Conservation (phyloP, 257 asterid genomes). For the Nicotiana sylvestris region DNA sequence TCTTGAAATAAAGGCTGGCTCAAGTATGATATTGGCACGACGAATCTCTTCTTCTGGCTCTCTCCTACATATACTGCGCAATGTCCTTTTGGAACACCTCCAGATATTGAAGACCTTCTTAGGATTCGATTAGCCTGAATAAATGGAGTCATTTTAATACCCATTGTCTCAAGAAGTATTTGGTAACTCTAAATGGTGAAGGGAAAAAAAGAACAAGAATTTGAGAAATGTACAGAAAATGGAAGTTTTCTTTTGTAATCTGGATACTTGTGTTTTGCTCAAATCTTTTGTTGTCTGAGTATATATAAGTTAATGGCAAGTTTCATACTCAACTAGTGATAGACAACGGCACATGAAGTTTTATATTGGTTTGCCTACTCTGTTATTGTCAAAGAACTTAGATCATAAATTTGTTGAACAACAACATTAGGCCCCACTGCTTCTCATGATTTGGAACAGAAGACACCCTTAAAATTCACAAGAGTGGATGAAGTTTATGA, state of each 20-base stretch:
- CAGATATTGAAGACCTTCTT: not conserved
- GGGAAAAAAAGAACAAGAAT: not conserved
- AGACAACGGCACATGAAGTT: not conserved
- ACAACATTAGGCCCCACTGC: not conserved
- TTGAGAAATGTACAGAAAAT: not conserved
- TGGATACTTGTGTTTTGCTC: not conserved
- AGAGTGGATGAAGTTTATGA: too few relatives aligned
- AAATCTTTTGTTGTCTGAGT: not conserved
- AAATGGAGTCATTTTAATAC: not conserved
- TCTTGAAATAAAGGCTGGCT: not conserved
- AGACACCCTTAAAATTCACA: too few relatives aligned
- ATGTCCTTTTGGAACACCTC: not conserved
- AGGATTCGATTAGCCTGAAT: not conserved
- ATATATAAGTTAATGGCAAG: not conserved
- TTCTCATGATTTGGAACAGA: not conserved
- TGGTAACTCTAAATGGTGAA: not conserved
- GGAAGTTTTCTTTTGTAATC: not conserved
- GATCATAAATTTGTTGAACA: not conserved
- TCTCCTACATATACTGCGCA: not conserved
- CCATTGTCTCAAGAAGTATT: not conserved
- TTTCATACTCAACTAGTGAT: not conserved
- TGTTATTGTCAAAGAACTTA: not conserved
- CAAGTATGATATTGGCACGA: not conserved
- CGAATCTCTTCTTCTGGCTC: not conserved
- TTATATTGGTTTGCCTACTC: not conserved